A percentile compares a stretch with the other conserved stretches of the same genome.
These are phyloP conservation scores for Hymenoscyphus scutula DNA, from an alignment of 2,329 filamentous ascomycete genomes.

Conservation along the genomic window DNA sequence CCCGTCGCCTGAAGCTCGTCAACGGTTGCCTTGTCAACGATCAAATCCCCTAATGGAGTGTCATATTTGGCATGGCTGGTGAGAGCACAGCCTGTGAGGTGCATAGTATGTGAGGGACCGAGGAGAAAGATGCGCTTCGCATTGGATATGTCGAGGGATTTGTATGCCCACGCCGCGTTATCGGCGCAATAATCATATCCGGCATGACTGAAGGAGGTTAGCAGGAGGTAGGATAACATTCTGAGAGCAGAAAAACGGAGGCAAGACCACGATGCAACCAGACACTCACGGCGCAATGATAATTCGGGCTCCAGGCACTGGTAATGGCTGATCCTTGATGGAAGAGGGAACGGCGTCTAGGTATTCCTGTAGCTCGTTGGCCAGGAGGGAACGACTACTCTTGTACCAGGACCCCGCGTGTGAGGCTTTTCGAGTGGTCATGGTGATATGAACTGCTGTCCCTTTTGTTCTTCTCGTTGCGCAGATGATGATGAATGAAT, in stretches of 20 bases:
- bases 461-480: not conserved
- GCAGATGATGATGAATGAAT: no score
- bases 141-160: slow-evolving; percentile 75
- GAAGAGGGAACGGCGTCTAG: slow-evolving; percentile 67
- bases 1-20: slow-evolving; percentile 49
- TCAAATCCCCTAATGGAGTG: slow-evolving; percentile 71
- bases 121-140: slow-evolving; percentile 89
- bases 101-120: slow-evolving; percentile 87
- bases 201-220: slow-evolving; percentile 66
- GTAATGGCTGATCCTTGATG: slow-evolving; percentile 60
- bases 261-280: not conserved
- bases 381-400: slow-evolving; percentile 56
- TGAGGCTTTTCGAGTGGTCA: slow-evolving; percentile 53
- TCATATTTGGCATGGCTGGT: slow-evolving; percentile 68
- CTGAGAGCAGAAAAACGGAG: not conserved
- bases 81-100: slow-evolving; percentile 73
- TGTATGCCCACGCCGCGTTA: slow-evolving; percentile 94
- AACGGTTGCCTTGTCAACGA: slow-evolving; percentile 59
- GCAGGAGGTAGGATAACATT: not conserved
- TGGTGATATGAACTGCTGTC: slow-evolving; percentile 15
- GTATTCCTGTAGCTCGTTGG: slow-evolving; percentile 69
- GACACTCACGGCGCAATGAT: slow-evolving; percentile 86
- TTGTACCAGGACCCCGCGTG: slow-evolving; percentile 92
- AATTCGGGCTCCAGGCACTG: slow-evolving; percentile 71
- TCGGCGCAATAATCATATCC: slow-evolving; percentile 90